Base-by-base conservation (phyloP, 2,329 filamentous ascomycete genomes). In the Epichloe aotearoae region DNA sequence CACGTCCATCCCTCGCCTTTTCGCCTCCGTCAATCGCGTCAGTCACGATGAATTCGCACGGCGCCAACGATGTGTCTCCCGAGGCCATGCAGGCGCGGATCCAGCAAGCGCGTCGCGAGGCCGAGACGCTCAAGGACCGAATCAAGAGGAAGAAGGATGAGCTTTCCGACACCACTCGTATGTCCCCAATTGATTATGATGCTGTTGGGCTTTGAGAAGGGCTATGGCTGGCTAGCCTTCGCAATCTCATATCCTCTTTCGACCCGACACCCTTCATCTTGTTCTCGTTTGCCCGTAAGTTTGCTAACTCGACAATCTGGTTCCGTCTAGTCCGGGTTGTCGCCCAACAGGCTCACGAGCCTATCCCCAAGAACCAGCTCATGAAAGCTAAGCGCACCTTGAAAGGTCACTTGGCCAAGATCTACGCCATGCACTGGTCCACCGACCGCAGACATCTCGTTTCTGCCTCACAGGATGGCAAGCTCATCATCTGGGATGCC, bases 131-230 rank as follows among this genome's bases (percentile, higher is more conserved):
- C 62, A 97, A 97, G 79, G 91, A 97, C 70, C 85, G 88, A 71
- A 97, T 97, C 82, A 97, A 96, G 84, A 83, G 90, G 73, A 95
- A 95, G 83, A 97, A 97, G 86, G 93, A 98, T 80, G 93, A 97
- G 74, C 81, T 98, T 62, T 91, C 91, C 67, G 93, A 98, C 72
- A 95, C 90, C 57, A 94, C 90, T 66, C 84, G 93, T 98, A 83
- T 81, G 91, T 79, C 55, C 55, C 50, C 53, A 50, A 54, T 51
- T 54, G 53, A 52, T 40, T n/a, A 23, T 30, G 20, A 47, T 43
- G 46, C 41, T 38, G 17, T 15, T 50, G 52, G 30, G 12, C 2
- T 4, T 17, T 17, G 6, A 10, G 10, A 17, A 6, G 30, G 2
- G 43, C 17, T n/a, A 23, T 36, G 23, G 26, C 26, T 23, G 23